Evolutionary conservation across 2,329 filamentous ascomycete species (phyloP).

Genomic region (Claviceps citrina): DNA sequence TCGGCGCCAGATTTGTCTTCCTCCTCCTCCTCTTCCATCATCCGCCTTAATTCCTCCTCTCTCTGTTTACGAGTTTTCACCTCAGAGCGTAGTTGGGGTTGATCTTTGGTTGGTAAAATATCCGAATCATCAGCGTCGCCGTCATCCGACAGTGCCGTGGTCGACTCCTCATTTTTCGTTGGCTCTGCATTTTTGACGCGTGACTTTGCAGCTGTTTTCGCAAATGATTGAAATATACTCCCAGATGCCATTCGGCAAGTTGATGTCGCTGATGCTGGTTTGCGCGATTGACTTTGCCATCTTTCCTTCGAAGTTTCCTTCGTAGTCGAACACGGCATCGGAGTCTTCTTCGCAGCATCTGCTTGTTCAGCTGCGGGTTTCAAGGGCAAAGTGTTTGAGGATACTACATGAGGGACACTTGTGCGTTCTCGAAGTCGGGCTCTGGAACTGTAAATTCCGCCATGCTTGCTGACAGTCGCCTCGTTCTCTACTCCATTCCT

Average conservation of each 20-base stretch:
- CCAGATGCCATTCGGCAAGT: slow-evolving; percentile 43
- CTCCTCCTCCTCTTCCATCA: slow-evolving; percentile 40
- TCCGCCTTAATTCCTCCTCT: slow-evolving; percentile 23
- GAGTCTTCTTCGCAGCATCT: slow-evolving; percentile 18
- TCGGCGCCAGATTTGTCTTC: slow-evolving; percentile 29
- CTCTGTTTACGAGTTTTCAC: slow-evolving; percentile 21
- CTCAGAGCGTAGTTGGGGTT: slow-evolving; percentile 12
- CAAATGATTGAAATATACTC: slow-evolving; percentile 66
- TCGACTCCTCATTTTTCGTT: slow-evolving; percentile 15
- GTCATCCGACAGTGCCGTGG: slow-evolving; percentile 23
- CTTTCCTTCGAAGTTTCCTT: slow-evolving; percentile 15
- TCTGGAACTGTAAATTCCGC: slow-evolving; percentile 3
- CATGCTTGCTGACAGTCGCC: not conserved
- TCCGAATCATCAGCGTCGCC: slow-evolving; percentile 26
- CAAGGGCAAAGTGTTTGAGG: not conserved
- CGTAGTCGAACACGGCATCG: slow-evolving; percentile 8
- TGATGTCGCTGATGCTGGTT: slow-evolving; percentile 9
- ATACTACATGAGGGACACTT: not conserved
- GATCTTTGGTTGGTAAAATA: slow-evolving; percentile 14
- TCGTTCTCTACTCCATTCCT: not conserved
- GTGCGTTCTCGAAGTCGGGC: slow-evolving; percentile 4
- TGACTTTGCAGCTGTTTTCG: slow-evolving; percentile 35
- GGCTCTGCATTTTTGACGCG: slow-evolving; percentile 32
- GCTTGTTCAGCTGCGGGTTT: slow-evolving; percentile 1
- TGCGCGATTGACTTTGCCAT: slow-evolving; percentile 4